Base-by-base conservation (phyloP, 805 yeast species). In the Ogataea parapolymorpha region DNA sequence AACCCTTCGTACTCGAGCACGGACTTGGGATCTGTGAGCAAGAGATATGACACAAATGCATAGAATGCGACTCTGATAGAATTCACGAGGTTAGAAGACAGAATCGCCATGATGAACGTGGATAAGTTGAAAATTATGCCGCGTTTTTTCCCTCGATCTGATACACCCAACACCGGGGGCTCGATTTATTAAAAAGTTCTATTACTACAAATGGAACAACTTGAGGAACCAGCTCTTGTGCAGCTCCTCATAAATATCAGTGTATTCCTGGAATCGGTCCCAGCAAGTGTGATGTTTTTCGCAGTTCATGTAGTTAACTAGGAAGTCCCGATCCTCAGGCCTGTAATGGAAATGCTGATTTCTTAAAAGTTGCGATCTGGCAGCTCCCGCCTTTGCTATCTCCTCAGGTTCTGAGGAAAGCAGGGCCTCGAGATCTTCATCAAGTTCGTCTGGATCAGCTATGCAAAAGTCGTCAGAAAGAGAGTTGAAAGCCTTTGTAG, bases 241-340 rank as follows among this genome's bases (percentile, higher is more conserved):
- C 25, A 66, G 38, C 9, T 57, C 47, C 29, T 53, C 55, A 44
- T 65, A 62, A 26, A 66, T 26, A 29, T 54, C 44, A 33, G 58
- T 62, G 51, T 53, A 66, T 39, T 59, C 61, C 41, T 61, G 65
- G 58, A 68, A 66, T 41, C 69, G 61, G 39, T 65, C 67, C 69
- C 68, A 67, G 48, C 72, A 67, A 40, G 59, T 61, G 48, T 66
- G 58, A 26, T 38, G 34, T 37, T 59, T 61, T 40, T 66, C 66
- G 46, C 72, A 68, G 26, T 66, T 68, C 59, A 59, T 63, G 61
- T 61, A 65, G 44, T 68, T 67, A 4, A 66, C 65, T 14, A 67
- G 34, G 32, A 68, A 68, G 41, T 67, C 72, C 26, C 67, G 53
- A 32, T 60, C 55, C 1, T 63, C 61, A 33, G 63, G 64, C 40